These are phyloP conservation scores for Colletotrichum euphorbiae DNA, from an alignment of 2,329 filamentous ascomycete genomes.

Conservation along the genomic window DNA sequence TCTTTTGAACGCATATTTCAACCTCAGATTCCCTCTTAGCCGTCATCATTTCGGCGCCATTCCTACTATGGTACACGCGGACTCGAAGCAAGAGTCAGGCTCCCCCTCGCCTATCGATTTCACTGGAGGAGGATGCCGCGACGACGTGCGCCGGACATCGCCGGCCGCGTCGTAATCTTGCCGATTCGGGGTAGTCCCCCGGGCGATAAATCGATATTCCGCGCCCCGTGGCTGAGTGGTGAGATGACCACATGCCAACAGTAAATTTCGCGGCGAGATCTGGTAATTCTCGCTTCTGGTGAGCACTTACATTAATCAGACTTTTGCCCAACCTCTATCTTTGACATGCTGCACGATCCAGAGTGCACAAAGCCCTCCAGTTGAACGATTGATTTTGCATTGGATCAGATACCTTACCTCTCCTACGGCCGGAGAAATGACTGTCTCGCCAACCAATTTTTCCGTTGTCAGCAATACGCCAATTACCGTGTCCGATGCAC, in stretches of 20 bases:
- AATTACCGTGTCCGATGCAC: too few species aligned
- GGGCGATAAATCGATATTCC: background rate
- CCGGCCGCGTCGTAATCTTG: background rate
- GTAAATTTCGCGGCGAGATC: too few species aligned
- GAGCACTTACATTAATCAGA: too few species aligned
- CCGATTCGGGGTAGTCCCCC: constrained; percentile 5
- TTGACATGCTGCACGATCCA: too few species aligned
- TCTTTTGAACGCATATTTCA: constrained; percentile 19
- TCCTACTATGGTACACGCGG: background rate
- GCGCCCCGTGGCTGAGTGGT: too few species aligned
- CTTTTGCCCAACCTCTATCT: too few species aligned
- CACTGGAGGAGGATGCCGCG: background rate
- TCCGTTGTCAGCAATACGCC: background rate
- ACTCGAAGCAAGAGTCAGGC: background rate
- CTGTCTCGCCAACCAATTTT: background rate
- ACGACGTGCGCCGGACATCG: background rate
- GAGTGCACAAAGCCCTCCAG: too few species aligned
- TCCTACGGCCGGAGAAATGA: too few species aligned
- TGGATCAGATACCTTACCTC: too few species aligned
- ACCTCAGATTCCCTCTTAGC: constrained; percentile 2
- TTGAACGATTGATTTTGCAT: too few species aligned
- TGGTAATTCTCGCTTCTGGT: too few species aligned
- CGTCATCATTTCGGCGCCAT: background rate
- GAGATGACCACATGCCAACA: too few species aligned
- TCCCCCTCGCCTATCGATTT: background rate